Evolutionary conservation across 257 asterid species (phyloP), one percentile per base, ranked within the genome.

Genomic region (Solanum corneliomulleri): DNA sequence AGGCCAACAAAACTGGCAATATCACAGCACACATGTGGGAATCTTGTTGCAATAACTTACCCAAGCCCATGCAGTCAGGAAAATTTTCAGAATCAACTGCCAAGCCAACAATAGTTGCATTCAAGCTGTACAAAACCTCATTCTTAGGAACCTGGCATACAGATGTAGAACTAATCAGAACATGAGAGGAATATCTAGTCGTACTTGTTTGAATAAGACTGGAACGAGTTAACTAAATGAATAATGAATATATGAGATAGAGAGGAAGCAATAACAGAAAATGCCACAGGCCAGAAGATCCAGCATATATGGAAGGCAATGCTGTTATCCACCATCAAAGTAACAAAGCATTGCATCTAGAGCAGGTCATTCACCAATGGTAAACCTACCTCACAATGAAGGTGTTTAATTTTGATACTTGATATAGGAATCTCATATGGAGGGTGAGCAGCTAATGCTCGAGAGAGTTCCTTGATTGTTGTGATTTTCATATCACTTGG

Each of bases 41-140:
- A 47, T 80, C 21, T 80, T 47, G 29, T 85, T 70, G 82, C 37
- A 84, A 82, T 69, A 52, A 92, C 98, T 83, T 86, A 96, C 99
- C 99, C 90, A 96, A 90, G 82, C 99, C 99, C 85, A 95, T 95
- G 90, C 99, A 97, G 41, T 88, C 94, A 89, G 98, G 96, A 86
- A 91, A 89, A 71, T 89, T 86, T 84, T 94, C 93, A 9, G 96
- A 88, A 89, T 92, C 91, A 91, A 92, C 91, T 29, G 97, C 98
- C 84, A 97, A 90, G 77, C 99, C 99, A 90, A 97, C 95, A 49
- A 95, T 91, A 83, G 94, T 90, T n/a, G 95, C 99, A 91, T 97
- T 97, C 93, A 97, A 94, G 88, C 98, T 92, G 95, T 93, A 93
- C 91, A 94, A 93, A 60, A 91, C 91, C 91, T 95, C 99, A 47